Conservation (phyloP, 371 early-diverging fungal species). For the Apophysomyces elegans region DNA sequence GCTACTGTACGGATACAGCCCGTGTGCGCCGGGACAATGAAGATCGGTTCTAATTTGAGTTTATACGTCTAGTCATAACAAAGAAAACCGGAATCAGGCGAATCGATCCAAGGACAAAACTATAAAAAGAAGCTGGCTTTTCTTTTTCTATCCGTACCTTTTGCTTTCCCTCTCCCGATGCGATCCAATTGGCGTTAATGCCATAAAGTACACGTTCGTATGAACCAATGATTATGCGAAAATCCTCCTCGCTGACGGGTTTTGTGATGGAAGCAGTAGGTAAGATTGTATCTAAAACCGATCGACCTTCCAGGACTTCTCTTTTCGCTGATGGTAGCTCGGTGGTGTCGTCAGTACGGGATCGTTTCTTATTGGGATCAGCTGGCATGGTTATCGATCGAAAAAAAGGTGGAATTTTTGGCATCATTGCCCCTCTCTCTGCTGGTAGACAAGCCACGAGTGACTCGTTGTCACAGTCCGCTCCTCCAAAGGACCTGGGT, state of each 20-base stretch:
- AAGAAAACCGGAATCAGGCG: background rate
- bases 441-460: slow-evolving; percentile 10
- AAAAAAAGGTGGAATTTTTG: background rate
- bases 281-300: slow-evolving; percentile 21
- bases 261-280: slow-evolving; percentile 14
- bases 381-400: slow-evolving; percentile 6
- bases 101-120: background rate
- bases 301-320: slow-evolving; percentile 14
- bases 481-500: background rate
- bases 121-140: background rate
- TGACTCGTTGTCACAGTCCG: background rate
- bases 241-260: slow-evolving; percentile 45
- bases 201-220: slow-evolving; percentile 97
- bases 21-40: slow-evolving; percentile 95
- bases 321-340: slow-evolving; percentile 19
- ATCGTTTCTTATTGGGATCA: slow-evolving; percentile 24
- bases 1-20: slow-evolving; percentile 89
- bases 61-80: background rate
- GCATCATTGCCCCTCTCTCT: background rate
- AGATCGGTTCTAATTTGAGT: slow-evolving; percentile 67
- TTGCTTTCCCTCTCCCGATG: slow-evolving; percentile 10
- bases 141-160: background rate
- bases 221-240: slow-evolving; percentile 85
- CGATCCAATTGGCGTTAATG: slow-evolving; percentile 69
- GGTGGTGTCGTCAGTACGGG: slow-evolving; percentile 17